Evolutionary conservation across 2,329 filamentous ascomycete species (phyloP).

Genomic region (Alternaria conjuncta): DNA sequence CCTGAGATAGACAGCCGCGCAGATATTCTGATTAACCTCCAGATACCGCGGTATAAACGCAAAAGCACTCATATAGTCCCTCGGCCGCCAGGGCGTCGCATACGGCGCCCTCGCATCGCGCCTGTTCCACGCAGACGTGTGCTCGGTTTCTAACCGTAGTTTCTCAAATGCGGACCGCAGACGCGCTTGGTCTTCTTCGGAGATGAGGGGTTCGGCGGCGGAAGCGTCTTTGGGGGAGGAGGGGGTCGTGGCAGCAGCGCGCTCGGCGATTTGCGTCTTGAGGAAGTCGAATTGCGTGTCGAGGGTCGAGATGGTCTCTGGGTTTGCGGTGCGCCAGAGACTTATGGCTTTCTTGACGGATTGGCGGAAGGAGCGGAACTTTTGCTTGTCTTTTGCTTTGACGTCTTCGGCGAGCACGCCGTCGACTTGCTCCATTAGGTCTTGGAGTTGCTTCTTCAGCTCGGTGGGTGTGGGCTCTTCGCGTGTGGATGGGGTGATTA

Average conservation of each 20-base stretch:
- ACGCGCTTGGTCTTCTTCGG: conserved; percentile 62
- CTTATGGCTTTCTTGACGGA: conserved; percentile 69
- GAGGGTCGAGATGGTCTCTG: conserved; percentile 54
- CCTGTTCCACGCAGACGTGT: conserved; percentile 65
- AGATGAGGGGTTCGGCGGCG: conserved; percentile 30
- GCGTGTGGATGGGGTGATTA: conserved; percentile 13
- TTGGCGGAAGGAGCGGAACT: conserved; percentile 74
- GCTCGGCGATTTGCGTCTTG: conserved; percentile 32
- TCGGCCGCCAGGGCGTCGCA: conserved; percentile 85
- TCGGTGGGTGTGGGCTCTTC: conserved; percentile 38
- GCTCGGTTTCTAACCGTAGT: conserved; percentile 75
- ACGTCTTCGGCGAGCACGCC: conserved; percentile 64
- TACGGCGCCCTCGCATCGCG: conserved; percentile 70
- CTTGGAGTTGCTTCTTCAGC: conserved; percentile 44
- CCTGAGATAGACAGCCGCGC: conserved; percentile 90
- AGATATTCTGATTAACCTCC: conserved; percentile 97
- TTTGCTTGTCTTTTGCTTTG: conserved; percentile 75
- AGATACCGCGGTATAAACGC: conserved; percentile 94
- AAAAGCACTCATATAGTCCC: conserved; percentile 87
- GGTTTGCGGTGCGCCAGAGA: conserved; percentile 54
- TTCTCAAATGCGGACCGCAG: conserved; percentile 65
- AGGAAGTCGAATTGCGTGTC: conserved; percentile 57
- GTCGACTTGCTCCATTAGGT: conserved; percentile 61
- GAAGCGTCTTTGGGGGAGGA: conserved; percentile 1
- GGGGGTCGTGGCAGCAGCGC: conserved; percentile 4